Percentiles rank a stretch among this genome's conserved stretches.
phyloP scores from a whole-genome alignment of 257 asterid genomes.

The Solanum etuberosum region DNA sequence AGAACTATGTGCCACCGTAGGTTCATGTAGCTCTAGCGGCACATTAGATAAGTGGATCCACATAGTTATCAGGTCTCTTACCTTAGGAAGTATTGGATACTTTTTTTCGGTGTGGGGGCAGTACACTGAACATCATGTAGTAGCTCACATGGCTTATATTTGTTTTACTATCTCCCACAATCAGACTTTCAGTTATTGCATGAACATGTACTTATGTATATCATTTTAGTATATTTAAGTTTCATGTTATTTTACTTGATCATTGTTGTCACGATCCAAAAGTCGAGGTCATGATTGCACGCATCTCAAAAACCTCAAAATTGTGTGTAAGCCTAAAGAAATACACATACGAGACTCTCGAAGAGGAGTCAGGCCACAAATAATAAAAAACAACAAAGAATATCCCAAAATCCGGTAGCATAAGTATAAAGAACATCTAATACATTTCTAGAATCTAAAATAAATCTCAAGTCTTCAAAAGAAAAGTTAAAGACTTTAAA shows the following conservation, averaged over 20 bases:
- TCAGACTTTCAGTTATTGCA: not conserved
- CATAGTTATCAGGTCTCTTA: not conserved
- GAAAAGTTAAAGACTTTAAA: not conserved
- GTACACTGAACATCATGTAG: not conserved
- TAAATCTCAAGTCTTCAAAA: not conserved
- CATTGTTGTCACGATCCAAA: not conserved
- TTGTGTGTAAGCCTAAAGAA: not conserved
- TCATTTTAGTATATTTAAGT: not conserved
- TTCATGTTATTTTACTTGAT: not conserved
- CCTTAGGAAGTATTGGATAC: too few relatives aligned
- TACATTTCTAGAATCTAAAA: not conserved
- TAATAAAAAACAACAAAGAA: not conserved
- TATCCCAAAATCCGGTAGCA: too few relatives aligned
- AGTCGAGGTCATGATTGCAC: not conserved
- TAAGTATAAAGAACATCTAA: not conserved
- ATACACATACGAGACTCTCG: not conserved
- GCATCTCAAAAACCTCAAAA: too few relatives aligned
- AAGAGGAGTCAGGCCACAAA: not conserved
- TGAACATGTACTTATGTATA: too few relatives aligned
- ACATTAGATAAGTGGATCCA: not conserved
- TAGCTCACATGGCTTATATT: not conserved
- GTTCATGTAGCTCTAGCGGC: not conserved
- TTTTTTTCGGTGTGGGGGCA: too few relatives aligned
- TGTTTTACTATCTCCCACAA: too few relatives aligned
- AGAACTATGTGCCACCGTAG: not conserved